Conservation (phyloP, 441 rosid genomes). For the Pelargonium cotyledonis region DNA sequence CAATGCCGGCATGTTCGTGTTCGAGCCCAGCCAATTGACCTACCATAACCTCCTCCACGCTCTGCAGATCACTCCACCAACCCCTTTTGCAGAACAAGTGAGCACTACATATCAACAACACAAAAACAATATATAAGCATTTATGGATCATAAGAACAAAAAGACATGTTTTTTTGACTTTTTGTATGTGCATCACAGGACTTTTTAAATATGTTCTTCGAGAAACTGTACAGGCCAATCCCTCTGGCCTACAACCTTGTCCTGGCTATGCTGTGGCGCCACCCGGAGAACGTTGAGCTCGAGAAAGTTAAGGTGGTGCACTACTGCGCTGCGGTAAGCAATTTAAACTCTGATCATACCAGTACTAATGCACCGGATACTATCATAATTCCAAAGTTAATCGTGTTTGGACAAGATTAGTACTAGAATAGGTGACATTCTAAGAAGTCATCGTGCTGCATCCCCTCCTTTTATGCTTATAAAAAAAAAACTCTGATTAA, state of each 20-base stretch:
- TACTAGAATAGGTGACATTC: too few species aligned
- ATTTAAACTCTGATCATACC: neutral
- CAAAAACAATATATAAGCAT: too few species aligned
- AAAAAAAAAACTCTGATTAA: too few species aligned
- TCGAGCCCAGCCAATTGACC: constrained; percentile 47
- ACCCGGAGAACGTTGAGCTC: constrained; percentile 50
- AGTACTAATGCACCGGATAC: too few species aligned
- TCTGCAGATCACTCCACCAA: constrained; percentile 42
- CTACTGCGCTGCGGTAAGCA: constrained; percentile 60
- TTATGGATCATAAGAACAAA: too few species aligned
- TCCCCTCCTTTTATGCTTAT: too few species aligned
- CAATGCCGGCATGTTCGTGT: constrained; percentile 71
- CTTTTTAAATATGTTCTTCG: constrained; percentile 55
- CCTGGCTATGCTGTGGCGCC: constrained; percentile 67
- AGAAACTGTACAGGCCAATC: constrained; percentile 50
- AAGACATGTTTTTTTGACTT: neutral
- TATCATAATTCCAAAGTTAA: too few species aligned
- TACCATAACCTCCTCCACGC: constrained; percentile 38
- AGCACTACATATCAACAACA: constrained; percentile 13
- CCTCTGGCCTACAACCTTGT: constrained; percentile 50
- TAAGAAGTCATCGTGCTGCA: too few species aligned
- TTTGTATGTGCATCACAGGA: constrained; percentile 26
- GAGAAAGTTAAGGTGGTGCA: constrained; percentile 48
- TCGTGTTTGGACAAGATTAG: too few species aligned
- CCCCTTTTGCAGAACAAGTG: constrained; percentile 63